Conservation (phyloP, 805 yeast genomes). For the Pichia scutulata region DNA sequence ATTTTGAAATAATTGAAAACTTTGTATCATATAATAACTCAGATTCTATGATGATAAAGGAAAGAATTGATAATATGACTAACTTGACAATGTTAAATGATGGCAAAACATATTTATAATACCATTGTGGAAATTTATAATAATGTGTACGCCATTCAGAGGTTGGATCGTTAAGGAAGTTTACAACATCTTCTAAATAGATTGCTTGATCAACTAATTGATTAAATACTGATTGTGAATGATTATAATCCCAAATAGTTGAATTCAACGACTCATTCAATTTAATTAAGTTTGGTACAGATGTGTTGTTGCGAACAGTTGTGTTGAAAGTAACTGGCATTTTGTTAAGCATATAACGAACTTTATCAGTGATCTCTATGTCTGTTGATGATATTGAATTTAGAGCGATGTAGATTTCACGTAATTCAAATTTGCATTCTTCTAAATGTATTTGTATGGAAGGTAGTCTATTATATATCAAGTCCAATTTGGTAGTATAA, state of each 20-base stretch:
- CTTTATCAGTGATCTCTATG: slow-evolving; percentile 52
- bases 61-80: slow-evolving; percentile 33
- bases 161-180: slow-evolving; percentile 21
- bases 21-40: slow-evolving; percentile 39
- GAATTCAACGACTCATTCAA: slow-evolving; percentile 4
- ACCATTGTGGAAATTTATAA: slow-evolving; percentile 1
- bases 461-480: slow-evolving; percentile 47
- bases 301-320: not conserved
- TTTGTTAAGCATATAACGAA: slow-evolving; percentile 43
- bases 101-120: slow-evolving; percentile 30
- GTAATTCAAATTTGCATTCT: slow-evolving; percentile 54
- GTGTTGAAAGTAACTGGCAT: slow-evolving; percentile 26
- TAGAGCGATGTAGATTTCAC: slow-evolving; percentile 57
- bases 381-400: slow-evolving; percentile 25
- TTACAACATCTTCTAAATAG: slow-evolving; percentile 48
- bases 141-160: slow-evolving; percentile 3
- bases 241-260: slow-evolving; percentile 35
- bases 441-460: slow-evolving; percentile 49
- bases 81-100: slow-evolving; percentile 36
- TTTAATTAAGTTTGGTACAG: not conserved
- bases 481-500: slow-evolving; percentile 24
- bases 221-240: slow-evolving; percentile 52
- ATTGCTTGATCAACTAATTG: slow-evolving; percentile 41
- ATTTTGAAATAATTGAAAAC: slow-evolving; percentile 19
- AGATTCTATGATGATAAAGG: slow-evolving; percentile 58